Conservation (phyloP, 176 grass and related monocot species). For the Zea luxurians region DNA sequence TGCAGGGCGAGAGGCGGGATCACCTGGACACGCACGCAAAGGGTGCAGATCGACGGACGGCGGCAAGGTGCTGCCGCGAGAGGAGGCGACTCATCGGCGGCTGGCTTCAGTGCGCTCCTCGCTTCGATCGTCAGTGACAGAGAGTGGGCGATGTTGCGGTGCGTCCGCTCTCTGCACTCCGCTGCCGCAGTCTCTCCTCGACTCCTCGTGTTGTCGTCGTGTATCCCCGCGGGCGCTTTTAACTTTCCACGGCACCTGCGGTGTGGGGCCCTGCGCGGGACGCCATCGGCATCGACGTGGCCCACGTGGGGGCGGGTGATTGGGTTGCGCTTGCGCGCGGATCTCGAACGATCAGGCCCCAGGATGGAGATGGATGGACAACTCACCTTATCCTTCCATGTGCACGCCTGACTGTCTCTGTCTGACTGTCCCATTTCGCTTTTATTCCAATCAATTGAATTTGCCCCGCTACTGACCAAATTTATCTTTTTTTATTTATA, state of each 20-base stretch:
- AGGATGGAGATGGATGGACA: not conserved
- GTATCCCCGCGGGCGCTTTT: not conserved
- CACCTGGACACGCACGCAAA: constrained; percentile 42
- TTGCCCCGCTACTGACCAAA: not conserved
- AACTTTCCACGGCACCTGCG: not conserved
- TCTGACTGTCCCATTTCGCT: not conserved
- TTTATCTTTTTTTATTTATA: not conserved
- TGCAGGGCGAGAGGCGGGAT: not conserved
- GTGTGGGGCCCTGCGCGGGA: not conserved
- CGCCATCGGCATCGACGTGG: not conserved
- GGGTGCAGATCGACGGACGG: constrained; percentile 13
- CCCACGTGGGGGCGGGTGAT: not conserved
- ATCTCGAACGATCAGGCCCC: constrained; percentile 8
- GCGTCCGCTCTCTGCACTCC: not conserved
- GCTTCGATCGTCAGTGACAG: not conserved
- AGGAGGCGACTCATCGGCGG: constrained; percentile 50
- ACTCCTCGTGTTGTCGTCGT: not conserved
- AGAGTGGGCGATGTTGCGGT: constrained; percentile 18
- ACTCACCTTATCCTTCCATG: constrained; percentile 21
- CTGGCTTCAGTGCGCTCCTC: not conserved
- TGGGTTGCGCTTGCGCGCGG: not conserved
- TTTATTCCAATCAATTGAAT: not conserved
- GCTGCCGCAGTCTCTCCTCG: not conserved
- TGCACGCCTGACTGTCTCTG: not conserved
- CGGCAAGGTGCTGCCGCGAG: constrained; percentile 34